Conservation (phyloP, 1,284 basidiomycete species). For the Marasmius sp. region DNA sequence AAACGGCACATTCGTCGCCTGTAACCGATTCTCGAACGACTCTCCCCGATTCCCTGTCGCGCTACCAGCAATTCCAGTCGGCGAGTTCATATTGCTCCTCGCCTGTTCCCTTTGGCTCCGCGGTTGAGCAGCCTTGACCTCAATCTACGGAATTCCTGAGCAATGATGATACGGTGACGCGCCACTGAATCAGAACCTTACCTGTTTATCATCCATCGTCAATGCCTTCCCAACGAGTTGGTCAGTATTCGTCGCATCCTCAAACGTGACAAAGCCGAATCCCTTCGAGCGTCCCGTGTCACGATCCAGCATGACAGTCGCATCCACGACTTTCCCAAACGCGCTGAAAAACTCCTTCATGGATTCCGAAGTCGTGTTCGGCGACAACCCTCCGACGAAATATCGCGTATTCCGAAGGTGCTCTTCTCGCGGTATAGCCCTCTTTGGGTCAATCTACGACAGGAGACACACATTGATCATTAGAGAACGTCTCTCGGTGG, state of each 20-base stretch:
- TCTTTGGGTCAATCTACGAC: constrained; percentile 88
- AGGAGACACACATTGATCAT: background rate
- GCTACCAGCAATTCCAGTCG: background rate
- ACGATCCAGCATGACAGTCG: constrained; percentile 92
- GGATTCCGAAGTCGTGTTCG: constrained; percentile 76
- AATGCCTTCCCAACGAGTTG: constrained; percentile 70
- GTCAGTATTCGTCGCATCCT: constrained; percentile 72
- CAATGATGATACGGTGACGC: too few relatives aligned
- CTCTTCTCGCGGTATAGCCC: constrained; percentile 89
- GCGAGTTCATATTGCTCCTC: constrained; percentile 23
- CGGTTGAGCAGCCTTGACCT: constrained; percentile 84
- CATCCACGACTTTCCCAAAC: constrained; percentile 84
- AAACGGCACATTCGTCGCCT: constrained; percentile 28
- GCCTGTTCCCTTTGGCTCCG: constrained; percentile 64
- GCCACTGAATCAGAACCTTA: constrained; percentile 25
- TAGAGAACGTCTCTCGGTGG: constrained; percentile 5
- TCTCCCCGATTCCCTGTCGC: constrained; percentile 5
- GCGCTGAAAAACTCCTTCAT: constrained; percentile 80
- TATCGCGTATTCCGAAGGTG: constrained; percentile 82
- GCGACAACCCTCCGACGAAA: constrained; percentile 87
- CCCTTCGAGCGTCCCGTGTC: constrained; percentile 90
- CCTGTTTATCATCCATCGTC: constrained; percentile 79
- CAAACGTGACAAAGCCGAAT: constrained; percentile 92
- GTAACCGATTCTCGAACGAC: constrained; percentile 20
- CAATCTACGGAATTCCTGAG: constrained; percentile 55